phyloP scores from a whole-genome alignment of 2,329 filamentous ascomycete species.

The Apiospora pterosperma region DNA sequence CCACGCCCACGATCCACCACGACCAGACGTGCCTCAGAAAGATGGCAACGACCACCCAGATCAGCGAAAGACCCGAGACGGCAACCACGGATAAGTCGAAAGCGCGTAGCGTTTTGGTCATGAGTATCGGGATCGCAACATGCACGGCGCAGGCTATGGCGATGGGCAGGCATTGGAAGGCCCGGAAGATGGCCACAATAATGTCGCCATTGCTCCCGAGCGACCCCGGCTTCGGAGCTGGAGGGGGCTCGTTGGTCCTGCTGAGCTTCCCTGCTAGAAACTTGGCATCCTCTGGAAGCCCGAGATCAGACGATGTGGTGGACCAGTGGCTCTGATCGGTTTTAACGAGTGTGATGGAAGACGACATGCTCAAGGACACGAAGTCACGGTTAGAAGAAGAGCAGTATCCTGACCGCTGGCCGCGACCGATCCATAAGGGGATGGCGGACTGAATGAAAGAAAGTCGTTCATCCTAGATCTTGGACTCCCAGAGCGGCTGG shows the following conservation, averaged over 20 bases:
- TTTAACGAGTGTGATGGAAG: neutral
- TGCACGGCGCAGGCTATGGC: neutral
- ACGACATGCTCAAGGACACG: neutral
- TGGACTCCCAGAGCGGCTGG: neutral
- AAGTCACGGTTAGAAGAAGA: neutral
- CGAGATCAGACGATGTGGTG: constrained; percentile 1
- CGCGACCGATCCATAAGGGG: constrained; percentile 1
- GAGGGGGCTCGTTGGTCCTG: neutral
- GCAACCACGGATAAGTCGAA: constrained; percentile 1
- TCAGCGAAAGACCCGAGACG: neutral
- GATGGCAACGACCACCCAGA: neutral
- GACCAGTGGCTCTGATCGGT: constrained; percentile 4
- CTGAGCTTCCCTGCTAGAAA: neutral
- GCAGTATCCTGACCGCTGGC: constrained; percentile 4
- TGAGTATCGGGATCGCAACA: neutral
- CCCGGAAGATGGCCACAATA: neutral
- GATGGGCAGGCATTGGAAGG: neutral
- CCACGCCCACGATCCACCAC: constrained; percentile 4
- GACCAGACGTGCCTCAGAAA: constrained; percentile 4
- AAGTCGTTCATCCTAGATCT: neutral
- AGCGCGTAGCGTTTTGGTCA: neutral
- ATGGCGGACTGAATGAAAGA: neutral
- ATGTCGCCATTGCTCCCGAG: constrained; percentile 6
- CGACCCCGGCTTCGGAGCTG: constrained; percentile 2
- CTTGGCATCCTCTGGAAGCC: neutral